Evolutionary conservation across 2,329 filamentous ascomycete species (phyloP).

Genomic region (Colletotrichum lentis): DNA sequence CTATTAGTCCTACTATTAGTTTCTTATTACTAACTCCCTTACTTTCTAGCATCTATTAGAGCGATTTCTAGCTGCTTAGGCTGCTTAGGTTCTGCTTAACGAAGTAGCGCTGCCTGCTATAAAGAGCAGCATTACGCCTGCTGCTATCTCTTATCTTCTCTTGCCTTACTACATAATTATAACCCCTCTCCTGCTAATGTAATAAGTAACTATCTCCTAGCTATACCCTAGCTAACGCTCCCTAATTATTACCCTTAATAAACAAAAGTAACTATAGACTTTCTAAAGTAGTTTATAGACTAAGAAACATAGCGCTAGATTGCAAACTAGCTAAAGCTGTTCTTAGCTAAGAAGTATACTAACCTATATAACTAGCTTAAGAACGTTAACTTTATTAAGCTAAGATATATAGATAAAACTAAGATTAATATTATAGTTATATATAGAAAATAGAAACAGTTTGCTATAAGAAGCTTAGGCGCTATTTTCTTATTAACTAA

Average conservation of each 20-base stretch:
- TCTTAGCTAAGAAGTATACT: slow-evolving; percentile 40
- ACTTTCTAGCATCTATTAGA: slow-evolving; percentile 1
- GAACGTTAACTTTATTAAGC: slow-evolving; percentile 39
- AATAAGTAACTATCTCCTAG: neutral
- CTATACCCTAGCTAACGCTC: neutral
- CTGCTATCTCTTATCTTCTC: neutral
- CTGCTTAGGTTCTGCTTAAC: neutral
- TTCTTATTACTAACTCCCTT: neutral
- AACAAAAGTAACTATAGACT: slow-evolving; percentile 23
- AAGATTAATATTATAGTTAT: slow-evolving; percentile 27
- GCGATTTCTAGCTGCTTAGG: slow-evolving; percentile 2
- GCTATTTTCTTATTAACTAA: slow-evolving; percentile 23
- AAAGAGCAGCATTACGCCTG: slow-evolving; percentile 13
- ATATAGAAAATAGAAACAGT: slow-evolving; percentile 41
- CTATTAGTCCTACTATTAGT: neutral
- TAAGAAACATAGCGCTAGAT: slow-evolving; percentile 10
- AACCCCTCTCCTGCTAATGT: neutral
- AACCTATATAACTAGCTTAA: slow-evolving; percentile 37
- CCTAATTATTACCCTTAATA: slow-evolving; percentile 1
- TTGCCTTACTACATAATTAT: neutral
- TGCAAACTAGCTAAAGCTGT: slow-evolving; percentile 25
- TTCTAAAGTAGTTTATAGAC: slow-evolving; percentile 27
- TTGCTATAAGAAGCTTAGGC: neutral
- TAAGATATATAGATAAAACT: neutral
- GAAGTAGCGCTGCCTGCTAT: neutral